phyloP scores from a whole-genome alignment of 2,329 filamentous ascomycete species.

The Hypoxylon sp. region DNA sequence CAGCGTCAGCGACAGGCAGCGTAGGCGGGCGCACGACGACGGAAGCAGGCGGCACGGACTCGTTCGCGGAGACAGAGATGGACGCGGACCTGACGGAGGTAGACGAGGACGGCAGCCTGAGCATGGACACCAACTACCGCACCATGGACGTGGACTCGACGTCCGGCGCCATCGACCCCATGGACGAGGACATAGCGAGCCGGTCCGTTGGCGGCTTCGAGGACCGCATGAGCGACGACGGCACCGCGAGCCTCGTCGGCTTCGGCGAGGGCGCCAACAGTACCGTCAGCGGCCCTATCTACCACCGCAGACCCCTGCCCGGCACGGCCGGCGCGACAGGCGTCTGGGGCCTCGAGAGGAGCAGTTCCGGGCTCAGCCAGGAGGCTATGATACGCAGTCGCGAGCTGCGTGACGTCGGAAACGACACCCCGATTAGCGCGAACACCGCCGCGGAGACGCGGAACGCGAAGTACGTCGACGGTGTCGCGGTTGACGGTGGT shows the following conservation, averaged over 20 bases:
- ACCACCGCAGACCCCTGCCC: slow-evolving; percentile 67
- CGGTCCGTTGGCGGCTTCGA: slow-evolving; percentile 68
- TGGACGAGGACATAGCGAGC: slow-evolving; percentile 60
- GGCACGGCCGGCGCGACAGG: slow-evolving; percentile 53
- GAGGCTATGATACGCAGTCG: slow-evolving; percentile 53
- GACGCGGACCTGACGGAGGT: slow-evolving; percentile 70
- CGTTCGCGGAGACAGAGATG: slow-evolving; percentile 61
- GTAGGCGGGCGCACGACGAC: slow-evolving; percentile 71
- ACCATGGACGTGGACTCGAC: slow-evolving; percentile 69
- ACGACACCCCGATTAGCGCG: slow-evolving; percentile 63
- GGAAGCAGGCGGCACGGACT: slow-evolving; percentile 70
- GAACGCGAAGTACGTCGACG: slow-evolving; percentile 77
- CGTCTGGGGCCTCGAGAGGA: slow-evolving; percentile 65
- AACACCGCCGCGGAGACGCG: slow-evolving; percentile 66
- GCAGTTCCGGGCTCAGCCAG: slow-evolving; percentile 68
- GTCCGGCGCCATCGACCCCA: slow-evolving; percentile 52
- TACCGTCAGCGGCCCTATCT: slow-evolving; percentile 84
- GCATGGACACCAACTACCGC: slow-evolving; percentile 74
- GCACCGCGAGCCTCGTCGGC: slow-evolving; percentile 85
- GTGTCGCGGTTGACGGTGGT: slow-evolving; percentile 71
- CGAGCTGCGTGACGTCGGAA: slow-evolving; percentile 53
- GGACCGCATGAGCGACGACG: slow-evolving; percentile 89
- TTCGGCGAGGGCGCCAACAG: slow-evolving; percentile 94
- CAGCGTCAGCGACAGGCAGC: slow-evolving; percentile 88
- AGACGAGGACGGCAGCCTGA: slow-evolving; percentile 77